These are phyloP conservation scores for Didymella glomerata DNA, from an alignment of 2,329 filamentous ascomycete genomes.

Conservation along the genomic window DNA sequence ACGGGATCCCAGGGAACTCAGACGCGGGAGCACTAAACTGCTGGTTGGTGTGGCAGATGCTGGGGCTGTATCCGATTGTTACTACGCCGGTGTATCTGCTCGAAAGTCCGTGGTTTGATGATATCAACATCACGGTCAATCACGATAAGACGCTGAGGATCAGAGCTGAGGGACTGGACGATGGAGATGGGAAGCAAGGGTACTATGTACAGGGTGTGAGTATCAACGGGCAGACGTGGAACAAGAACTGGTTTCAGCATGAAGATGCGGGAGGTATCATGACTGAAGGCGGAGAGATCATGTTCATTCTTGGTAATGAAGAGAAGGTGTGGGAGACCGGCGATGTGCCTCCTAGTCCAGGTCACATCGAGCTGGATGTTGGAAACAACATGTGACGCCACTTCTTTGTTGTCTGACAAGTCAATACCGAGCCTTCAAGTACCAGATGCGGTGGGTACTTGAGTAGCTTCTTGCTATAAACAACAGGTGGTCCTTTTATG, in stretches of 20 bases:
- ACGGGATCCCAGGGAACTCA: slow-evolving; percentile 57
- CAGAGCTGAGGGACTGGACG: slow-evolving; percentile 50
- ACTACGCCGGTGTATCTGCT: slow-evolving; percentile 59
- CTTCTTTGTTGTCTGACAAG: too few species aligned
- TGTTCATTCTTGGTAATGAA: slow-evolving; percentile 42
- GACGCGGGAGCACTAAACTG: slow-evolving; percentile 60
- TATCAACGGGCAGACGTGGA: slow-evolving; percentile 62
- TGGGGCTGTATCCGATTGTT: slow-evolving; percentile 60
- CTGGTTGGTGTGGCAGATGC: slow-evolving; percentile 61
- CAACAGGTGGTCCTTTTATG: too few species aligned
- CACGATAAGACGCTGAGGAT: slow-evolving; percentile 56
- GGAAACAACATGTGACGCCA: background rate
- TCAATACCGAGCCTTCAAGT: too few species aligned
- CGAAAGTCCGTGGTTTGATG: slow-evolving; percentile 56
- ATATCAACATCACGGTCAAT: slow-evolving; percentile 50
- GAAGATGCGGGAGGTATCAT: slow-evolving; percentile 53
- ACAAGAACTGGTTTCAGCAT: slow-evolving; percentile 65
- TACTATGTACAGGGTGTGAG: slow-evolving; percentile 63
- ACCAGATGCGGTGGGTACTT: too few species aligned
- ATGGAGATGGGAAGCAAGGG: slow-evolving; percentile 55
- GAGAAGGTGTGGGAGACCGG: slow-evolving; percentile 45
- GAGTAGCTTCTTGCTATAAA: too few species aligned
- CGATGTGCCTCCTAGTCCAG: slow-evolving; percentile 45
- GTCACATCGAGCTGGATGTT: slow-evolving; percentile 42
- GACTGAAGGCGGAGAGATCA: slow-evolving; percentile 46